Base-by-base conservation (phyloP, 1,139 yeast species). In the Geotrichum phurueaensis region DNA sequence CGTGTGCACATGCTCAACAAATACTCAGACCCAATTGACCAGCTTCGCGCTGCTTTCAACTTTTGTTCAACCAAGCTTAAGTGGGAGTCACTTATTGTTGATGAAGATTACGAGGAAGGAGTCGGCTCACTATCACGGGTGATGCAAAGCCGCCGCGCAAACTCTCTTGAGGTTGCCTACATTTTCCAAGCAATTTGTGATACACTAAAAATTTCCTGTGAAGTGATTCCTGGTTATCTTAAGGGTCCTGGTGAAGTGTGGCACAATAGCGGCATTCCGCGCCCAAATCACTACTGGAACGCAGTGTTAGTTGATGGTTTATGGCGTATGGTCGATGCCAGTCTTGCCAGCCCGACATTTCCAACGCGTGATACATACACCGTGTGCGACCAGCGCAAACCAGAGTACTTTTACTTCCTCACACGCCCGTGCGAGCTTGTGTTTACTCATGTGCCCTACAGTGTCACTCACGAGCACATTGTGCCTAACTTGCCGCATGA, bases 221-320 rank as follows among this genome's bases (percentile, higher is more conserved):
- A 88, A 65, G 79, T 91, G 1, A 84, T 94, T 0, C 76, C 84
- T 45, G 99, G 99, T 2, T 89, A 89, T 67, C 80, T 94, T 76
- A 90, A 92, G 70, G 82, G 85, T 43, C 96, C 96, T 4, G 84
- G 84, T 55, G 84, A 82, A 65, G 75, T 79, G 63, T 78, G 79
- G 25, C 73, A 73, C 54, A 71, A 72, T 47, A 67, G 70, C 25
- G 76, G 71, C 5, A 60, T 73, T 74, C 82, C 85, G 60, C 83
- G 84, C 47, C 78, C 85, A 52, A 90, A 91, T 69, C 99, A 94
- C 73, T 84, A 89, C 63, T 94, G 99, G 99, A 79, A 91, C 60
- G 84, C 96, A 1, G 84, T 91, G 0, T 72, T 86, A 29, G 75
- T 91, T 61, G 65, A 48, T 63, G 85, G 85, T 23, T 89, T 86